Evolutionary conservation across 1,284 basidiomycete species (phyloP), one percentile per base, ranked within the genome.

Genomic region (Fomitopsis palustris): DNA sequence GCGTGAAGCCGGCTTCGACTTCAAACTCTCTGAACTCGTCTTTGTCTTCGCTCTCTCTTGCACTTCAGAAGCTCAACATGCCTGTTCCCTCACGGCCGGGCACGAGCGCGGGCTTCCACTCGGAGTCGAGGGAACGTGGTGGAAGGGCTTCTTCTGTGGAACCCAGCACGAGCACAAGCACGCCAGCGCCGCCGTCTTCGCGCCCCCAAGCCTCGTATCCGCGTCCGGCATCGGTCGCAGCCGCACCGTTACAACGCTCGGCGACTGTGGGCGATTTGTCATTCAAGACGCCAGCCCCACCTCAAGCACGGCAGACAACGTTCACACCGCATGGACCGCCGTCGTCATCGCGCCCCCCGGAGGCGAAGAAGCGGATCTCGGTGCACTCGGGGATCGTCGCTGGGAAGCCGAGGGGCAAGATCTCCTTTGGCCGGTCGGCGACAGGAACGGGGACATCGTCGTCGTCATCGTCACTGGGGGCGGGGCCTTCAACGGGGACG

Each of bases 51-150:
- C 74, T 89, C 12, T 82, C 83, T 12, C 77, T 77, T 62, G 86
- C 86, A 2, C 73, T 89, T 21, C 81, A 87, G 65, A 85, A 83
- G 65, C 74, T 90, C n/a, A 78, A 78, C 38, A 80, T 80, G 67
- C 84, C 84, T 0, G 76, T 83, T 1, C 87, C 86, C 4, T 75
- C 75, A 23, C 71, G 87, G 43, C 85, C 87, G 1, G 87, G 78
- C 58, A 87, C 86, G 1, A 86, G 83, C 60, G 73, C 88, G 74
- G 87, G 85, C 29, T 87, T 88, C 66, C 81, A 80, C 66, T 27
- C 31, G 12, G 49, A 21, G 31, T 17, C 14, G 2, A 6, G n/a
- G 12, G 33, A 17, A 55, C 37, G 19, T 5, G n/a, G 21, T 9
- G 27, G 35, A 39, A 7, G 23, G 10, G 10, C 53, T 19, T 37